These are phyloP conservation scores for Polychaeton citri DNA, from an alignment of 2,329 filamentous ascomycete species.

Conservation along the genomic window DNA sequence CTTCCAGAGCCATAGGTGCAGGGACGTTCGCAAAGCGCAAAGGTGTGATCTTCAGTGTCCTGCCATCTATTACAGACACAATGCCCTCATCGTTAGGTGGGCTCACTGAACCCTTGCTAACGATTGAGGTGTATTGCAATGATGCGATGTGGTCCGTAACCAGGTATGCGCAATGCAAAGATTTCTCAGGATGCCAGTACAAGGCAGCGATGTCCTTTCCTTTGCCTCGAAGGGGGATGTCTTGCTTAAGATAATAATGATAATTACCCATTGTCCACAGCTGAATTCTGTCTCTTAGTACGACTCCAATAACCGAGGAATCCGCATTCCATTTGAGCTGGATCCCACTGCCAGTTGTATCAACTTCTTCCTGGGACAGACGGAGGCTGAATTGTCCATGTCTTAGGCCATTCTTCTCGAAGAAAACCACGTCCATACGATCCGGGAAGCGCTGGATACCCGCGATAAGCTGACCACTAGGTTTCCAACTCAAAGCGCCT, in stretches of 20 bases:
- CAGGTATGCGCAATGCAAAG: constrained; percentile 47
- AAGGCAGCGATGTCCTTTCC: constrained; percentile 1
- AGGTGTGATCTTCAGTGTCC: constrained; percentile 69
- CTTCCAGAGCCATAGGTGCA: constrained; percentile 80
- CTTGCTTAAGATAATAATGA: constrained; percentile 94
- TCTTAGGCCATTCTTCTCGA: constrained; percentile 92
- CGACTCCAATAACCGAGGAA: constrained; percentile 79
- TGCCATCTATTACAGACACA: constrained; percentile 75
- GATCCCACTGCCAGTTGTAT: constrained; percentile 45
- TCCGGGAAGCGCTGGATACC: constrained; percentile 60
- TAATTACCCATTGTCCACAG: constrained; percentile 97
- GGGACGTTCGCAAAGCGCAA: constrained; percentile 74
- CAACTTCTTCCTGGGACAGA: constrained; percentile 44
- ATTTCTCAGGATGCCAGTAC: constrained; percentile 74
- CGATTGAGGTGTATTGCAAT: constrained; percentile 55
- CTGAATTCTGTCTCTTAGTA: constrained; percentile 61
- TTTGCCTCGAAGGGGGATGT: constrained; percentile 38
- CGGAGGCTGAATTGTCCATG: constrained; percentile 87
- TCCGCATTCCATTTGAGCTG: constrained; percentile 77
- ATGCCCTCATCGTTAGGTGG: constrained; percentile 66
- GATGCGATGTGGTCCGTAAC: constrained; percentile 5
- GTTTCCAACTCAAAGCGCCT: constrained; percentile 76
- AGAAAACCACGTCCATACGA: constrained; percentile 76
- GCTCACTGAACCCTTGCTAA: constrained; percentile 53
- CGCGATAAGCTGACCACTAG: constrained; percentile 81